A percentile compares a stretch with the other conserved stretches of the same genome.
Evolutionary conservation across 1,284 basidiomycete species (phyloP).

Genomic region (Cryptococcus sp.): DNA sequence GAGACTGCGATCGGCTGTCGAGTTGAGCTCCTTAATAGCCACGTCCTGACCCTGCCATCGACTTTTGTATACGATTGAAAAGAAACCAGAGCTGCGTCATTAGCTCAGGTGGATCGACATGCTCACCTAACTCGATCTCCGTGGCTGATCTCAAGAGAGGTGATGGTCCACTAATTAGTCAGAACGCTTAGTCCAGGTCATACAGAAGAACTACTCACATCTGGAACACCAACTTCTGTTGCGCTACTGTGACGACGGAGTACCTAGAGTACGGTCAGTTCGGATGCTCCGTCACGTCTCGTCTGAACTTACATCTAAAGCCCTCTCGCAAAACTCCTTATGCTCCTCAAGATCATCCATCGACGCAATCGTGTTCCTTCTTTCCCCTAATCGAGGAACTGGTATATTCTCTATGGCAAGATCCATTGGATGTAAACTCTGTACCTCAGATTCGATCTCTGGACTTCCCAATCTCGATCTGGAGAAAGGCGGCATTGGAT

Average conservation of each 20-base stretch:
- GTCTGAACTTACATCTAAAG: constrained; percentile 19
- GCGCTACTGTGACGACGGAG: constrained; percentile 16
- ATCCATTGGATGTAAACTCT: too few relatives aligned
- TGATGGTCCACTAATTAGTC: constrained; percentile 26
- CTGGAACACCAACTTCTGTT: constrained; percentile 16
- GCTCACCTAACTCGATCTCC: constrained; percentile 11
- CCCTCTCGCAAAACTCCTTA: constrained; percentile 19
- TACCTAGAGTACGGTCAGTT: constrained; percentile 8
- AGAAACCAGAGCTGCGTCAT: constrained; percentile 13
- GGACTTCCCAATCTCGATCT: too few relatives aligned
- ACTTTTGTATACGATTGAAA: constrained; percentile 25
- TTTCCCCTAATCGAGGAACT: not conserved
- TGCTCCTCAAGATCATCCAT: constrained; percentile 5
- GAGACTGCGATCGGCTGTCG: constrained; percentile 14
- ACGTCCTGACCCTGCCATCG: constrained; percentile 23
- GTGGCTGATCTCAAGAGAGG: constrained; percentile 25
- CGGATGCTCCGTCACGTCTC: not conserved
- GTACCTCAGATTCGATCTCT: too few relatives aligned
- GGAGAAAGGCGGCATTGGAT: not conserved
- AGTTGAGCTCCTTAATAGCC: constrained; percentile 30
- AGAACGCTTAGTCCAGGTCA: not conserved
- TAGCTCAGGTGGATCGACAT: not conserved
- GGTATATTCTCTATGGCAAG: too few relatives aligned
- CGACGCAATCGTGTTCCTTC: not conserved
- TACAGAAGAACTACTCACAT: constrained; percentile 14